A percentile compares a stretch with the other conserved stretches of the same genome.
phyloP scores from a whole-genome alignment of 768 basidiomycete species.

The Suillus clintonianus region DNA sequence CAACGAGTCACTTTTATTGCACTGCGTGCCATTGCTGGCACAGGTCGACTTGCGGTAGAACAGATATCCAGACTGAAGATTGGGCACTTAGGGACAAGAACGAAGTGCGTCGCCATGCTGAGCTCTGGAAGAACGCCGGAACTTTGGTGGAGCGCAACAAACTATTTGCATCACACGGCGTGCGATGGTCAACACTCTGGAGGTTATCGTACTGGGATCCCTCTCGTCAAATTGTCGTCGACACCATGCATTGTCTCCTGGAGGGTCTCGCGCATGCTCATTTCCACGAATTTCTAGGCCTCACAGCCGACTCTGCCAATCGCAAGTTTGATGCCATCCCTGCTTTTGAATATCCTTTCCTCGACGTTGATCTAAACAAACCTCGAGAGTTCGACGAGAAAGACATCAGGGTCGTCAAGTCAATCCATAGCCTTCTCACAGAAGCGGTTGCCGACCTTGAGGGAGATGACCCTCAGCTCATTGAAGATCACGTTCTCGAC shows the following conservation, averaged over 20 bases:
- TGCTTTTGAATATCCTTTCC: conserved; percentile 5
- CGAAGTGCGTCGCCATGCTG: conserved; percentile 7
- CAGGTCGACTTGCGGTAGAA: conserved; percentile 1
- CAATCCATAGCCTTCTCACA: no score
- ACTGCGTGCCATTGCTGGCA: no score
- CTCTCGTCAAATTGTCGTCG: conserved; percentile 15
- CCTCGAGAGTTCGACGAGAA: neutral
- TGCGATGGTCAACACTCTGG: conserved; percentile 21
- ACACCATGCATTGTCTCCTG: no score
- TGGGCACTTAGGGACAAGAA: conserved; percentile 17
- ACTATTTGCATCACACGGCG: conserved; percentile 17
- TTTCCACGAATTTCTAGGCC: neutral
- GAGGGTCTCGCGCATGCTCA: conserved; percentile 12
- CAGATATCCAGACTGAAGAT: conserved; percentile 6
- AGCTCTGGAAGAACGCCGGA: conserved; percentile 14
- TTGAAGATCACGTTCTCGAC: conserved; percentile 2
- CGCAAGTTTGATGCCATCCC: neutral
- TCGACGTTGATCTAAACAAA: neutral
- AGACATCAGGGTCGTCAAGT: no score
- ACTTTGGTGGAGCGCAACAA: neutral
- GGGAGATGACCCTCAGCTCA: no score
- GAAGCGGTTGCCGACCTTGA: no score
- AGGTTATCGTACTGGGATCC: conserved; percentile 30
- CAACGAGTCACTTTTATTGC: no score
- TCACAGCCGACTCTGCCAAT: conserved; percentile 4